Conservation (phyloP, 192 early-diverging fungal species). For the Umbelopsis vinacea region DNA sequence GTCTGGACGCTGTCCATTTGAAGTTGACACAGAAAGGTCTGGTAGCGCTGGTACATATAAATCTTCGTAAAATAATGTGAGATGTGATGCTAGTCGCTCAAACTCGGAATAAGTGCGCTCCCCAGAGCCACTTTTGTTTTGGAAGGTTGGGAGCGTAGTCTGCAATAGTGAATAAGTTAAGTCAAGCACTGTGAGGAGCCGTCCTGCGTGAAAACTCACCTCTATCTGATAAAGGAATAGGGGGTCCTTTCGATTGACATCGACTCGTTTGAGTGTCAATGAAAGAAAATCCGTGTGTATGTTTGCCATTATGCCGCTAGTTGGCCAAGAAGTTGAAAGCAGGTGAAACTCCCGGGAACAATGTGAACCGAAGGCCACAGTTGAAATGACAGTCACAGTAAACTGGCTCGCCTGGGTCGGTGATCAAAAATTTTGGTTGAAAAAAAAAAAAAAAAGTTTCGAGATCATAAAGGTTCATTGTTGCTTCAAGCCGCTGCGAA, state of each 20-base stretch:
- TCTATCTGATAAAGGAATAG: constrained; percentile 2
- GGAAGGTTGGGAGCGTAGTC: background rate
- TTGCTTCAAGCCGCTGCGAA: background rate
- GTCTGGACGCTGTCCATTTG: background rate
- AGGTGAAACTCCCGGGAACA: constrained; percentile 17
- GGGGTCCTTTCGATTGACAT: background rate
- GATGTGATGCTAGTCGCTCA: constrained; percentile 5
- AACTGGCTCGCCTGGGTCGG: background rate
- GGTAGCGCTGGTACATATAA: constrained; percentile 19
- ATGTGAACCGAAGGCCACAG: background rate
- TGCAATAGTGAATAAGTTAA: background rate
- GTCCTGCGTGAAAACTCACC: background rate
- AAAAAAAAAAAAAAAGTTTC: constrained; percentile 15
- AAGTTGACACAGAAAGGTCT: background rate
- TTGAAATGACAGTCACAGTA: background rate
- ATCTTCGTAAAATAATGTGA: background rate
- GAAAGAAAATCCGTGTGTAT: background rate
- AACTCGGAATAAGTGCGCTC: constrained; percentile 1
- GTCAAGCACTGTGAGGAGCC: background rate
- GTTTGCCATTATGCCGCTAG: background rate
- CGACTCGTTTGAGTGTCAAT: constrained; percentile 1
- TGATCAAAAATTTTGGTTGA: constrained; percentile 14
- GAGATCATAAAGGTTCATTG: constrained; percentile 12
- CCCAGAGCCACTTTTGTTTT: background rate
- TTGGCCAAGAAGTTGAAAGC: background rate